Evolutionary conservation across 2,329 filamentous ascomycete genomes (phyloP).

Genomic region (Phoma herbarum): DNA sequence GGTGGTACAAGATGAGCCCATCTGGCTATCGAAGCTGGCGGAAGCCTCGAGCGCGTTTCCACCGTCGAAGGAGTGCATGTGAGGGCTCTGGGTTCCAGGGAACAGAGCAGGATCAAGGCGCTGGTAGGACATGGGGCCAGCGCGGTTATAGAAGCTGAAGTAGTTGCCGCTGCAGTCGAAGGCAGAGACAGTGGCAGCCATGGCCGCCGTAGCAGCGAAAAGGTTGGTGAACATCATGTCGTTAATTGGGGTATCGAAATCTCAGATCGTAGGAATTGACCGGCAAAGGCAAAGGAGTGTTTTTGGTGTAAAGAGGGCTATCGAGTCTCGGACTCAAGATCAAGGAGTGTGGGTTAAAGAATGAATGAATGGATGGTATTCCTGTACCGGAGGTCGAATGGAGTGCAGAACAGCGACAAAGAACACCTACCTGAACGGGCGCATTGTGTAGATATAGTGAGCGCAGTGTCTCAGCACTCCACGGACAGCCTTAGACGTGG

Average conservation of each 20-base stretch:
- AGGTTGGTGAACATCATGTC: conserved; percentile 43
- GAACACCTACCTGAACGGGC: conserved; percentile 17
- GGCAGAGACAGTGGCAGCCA: conserved; percentile 44
- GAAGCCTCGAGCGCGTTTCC: conserved; percentile 44
- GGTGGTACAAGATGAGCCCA: conserved; percentile 47
- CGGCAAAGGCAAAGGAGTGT: conserved; percentile 38
- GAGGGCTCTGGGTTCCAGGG: conserved; percentile 45
- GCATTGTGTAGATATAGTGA: conserved; percentile 34
- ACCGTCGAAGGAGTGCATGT: conserved; percentile 52
- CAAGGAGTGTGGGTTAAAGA: conserved; percentile 37
- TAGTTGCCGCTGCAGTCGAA: conserved; percentile 51
- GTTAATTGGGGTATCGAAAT: conserved; percentile 21
- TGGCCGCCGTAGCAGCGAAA: conserved; percentile 39
- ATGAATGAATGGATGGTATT: conserved; percentile 46
- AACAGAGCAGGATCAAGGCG: conserved; percentile 48
- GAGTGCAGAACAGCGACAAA: conserved; percentile 29
- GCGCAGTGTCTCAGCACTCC: conserved; percentile 25
- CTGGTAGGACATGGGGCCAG: conserved; percentile 48
- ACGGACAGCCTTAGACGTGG: conserved; percentile 27
- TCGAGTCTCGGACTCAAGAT: conserved; percentile 48
- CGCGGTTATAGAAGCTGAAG: conserved; percentile 52
- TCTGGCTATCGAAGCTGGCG: conserved; percentile 39
- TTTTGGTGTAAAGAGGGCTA: conserved; percentile 37
- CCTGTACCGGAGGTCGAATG: conserved; percentile 44
- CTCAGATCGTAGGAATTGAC: conserved; percentile 16